Base-by-base conservation (phyloP, 306 rosid species). In the Cyamopsis tetragonoloba region DNA sequence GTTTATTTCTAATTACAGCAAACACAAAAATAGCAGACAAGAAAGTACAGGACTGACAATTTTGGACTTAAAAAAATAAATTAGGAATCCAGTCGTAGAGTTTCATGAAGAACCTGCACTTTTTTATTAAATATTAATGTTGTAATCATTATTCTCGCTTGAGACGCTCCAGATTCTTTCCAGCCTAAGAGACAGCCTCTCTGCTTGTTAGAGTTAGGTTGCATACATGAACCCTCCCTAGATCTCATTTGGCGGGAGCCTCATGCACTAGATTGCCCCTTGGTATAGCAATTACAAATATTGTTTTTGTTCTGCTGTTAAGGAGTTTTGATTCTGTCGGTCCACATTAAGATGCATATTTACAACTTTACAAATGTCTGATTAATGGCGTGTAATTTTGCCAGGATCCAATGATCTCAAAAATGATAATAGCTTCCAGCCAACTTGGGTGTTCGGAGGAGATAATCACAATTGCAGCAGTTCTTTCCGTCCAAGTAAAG, bases 381-480 rank as follows among this genome's bases (percentile, higher is more conserved):
- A 26, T 51, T 26, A 14, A 61, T 73, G 63, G 41, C 30, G 14
- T 62, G 38, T 28, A 54, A 35, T 26, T 15, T 67, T 81, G 48
- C 41, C 75, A 92, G 98, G 98, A 92, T 59, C 98, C 98, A 34
- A 87, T 89, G 98, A 80, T 92, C 84, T 83, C 98, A 56, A 92
- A 92, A 70, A 87, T 92, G 98, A 84, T 92, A 41, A 80, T 92
- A 85, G 79, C 96, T 66, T 89, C 96, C 39, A 85, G 83, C 35
- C 73, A 85, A 67, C 79, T 84, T 82, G 98, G 91, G 51, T 92
- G 98, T 76, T 87, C 93, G 60, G 92, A 92, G 87, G 98, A 92
- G 89, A 87, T 89, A 28, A 68, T 92, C 53, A 92, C 96, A 43
- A 81, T 89, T 50, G 91, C 98, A 17, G 98, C 96, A 4, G 77